Base-by-base conservation (phyloP, 148 eudicot species). In the Rhododendron molle region DNA sequence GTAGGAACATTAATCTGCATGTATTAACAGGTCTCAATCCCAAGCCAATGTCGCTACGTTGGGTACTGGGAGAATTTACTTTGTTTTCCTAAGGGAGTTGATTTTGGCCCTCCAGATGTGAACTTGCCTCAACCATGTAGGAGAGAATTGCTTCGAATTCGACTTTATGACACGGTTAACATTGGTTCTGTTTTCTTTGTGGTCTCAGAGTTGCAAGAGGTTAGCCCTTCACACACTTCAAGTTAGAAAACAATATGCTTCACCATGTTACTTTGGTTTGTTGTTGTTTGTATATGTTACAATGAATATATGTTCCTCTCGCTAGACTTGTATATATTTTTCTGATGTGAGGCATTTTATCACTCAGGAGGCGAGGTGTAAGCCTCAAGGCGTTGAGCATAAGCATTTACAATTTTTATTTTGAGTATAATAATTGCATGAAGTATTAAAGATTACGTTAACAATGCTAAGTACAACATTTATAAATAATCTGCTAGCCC, bases 31-130 rank as follows among this genome's bases (percentile, higher is more conserved):
- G 95, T 93, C 78, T 91, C 95, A 6, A 93, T 93, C 80, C 91
- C 95, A 54, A 93, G 95, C 87, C 95, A 93, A 79, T 91, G 94
- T 36, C 94, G 95, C 32, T 93, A 92, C 83, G 95, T 93, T 50
- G 88, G 80, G 20, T 93, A 93, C 80, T 93, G 94, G 95, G 91
- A 91, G 82, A 89, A 81, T 76, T 16, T 85, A 47, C 88, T 92
- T 43, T 85, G 87, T 14, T 82, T 85, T 72, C 82, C 90, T 3
- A 72, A 58, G 23, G 87, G 89, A 60, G 83, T 84, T 46, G 47
- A 81, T 47, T 20, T 52, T 78, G 80, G 84, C 50, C 85, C 83
- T 77, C 91, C 89, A 69, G 14, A 32, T 20, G 88, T 91, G 77
- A 85, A 81, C 54, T 87, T 92, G 89, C 95, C 94, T 78, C 52